These are phyloP conservation scores for Trichoderma arundinaceum DNA, from an alignment of 2,329 filamentous ascomycete genomes.

Conservation along the genomic window DNA sequence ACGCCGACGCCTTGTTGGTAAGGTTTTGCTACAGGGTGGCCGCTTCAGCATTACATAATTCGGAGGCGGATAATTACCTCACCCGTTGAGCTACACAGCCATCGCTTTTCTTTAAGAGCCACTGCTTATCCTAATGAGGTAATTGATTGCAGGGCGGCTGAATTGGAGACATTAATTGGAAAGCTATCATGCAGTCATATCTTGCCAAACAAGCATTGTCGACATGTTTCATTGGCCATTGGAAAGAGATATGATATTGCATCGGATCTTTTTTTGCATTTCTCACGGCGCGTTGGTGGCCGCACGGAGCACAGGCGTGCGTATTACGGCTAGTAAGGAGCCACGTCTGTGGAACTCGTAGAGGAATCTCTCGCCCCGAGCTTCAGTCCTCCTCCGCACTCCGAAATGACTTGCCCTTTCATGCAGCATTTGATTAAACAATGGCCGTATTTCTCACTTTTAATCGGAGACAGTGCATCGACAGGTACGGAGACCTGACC, in stretches of 20 bases:
- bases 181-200: neutral
- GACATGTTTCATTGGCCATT: neutral
- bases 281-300: neutral
- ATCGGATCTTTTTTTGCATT: neutral
- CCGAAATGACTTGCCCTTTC: neutral
- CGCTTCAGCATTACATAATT: constrained; percentile 30
- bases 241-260: neutral
- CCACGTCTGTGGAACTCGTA: neutral
- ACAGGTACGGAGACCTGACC: neutral
- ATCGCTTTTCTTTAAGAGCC: neutral
- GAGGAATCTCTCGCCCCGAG: neutral
- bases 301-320: neutral
- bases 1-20: constrained; percentile 28
- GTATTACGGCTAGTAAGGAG: neutral
- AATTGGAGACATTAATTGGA: neutral
- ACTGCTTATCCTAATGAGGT: constrained; percentile 19
- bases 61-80: constrained; percentile 33
- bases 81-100: constrained; percentile 6
- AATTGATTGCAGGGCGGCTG: constrained; percentile 11
- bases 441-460: neutral
- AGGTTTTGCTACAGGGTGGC: constrained; percentile 32
- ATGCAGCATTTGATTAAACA: neutral
- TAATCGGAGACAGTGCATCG: neutral
- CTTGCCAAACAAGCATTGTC: neutral
- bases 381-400: neutral